Conservation (phyloP, 2,329 filamentous ascomycete genomes). For the Stemphylium vesicarium region DNA sequence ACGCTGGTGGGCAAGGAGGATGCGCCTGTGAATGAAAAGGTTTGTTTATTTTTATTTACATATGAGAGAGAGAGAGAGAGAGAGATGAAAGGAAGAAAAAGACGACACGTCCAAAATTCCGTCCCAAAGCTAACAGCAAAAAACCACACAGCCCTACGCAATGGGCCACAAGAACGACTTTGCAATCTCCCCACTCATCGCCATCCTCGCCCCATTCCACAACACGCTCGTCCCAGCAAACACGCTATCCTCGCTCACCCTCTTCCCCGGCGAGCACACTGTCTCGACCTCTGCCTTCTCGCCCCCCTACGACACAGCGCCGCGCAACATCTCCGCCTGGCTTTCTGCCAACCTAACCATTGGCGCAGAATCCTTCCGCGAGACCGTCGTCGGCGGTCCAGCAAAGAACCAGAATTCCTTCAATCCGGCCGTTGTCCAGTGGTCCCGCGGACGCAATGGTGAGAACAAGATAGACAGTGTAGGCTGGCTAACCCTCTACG, state of each 20-base stretch:
- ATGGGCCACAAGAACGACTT: slow-evolving; percentile 67
- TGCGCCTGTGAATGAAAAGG: slow-evolving; percentile 44
- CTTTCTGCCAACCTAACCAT: slow-evolving; percentile 64
- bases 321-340: slow-evolving; percentile 67
- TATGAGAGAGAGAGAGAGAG: no score
- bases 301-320: slow-evolving; percentile 63
- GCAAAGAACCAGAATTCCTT: slow-evolving; percentile 60
- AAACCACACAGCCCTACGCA: slow-evolving; percentile 52
- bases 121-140: neutral
- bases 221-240: slow-evolving; percentile 54
- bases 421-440: slow-evolving; percentile 67
- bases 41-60: slow-evolving; percentile 10
- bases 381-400: slow-evolving; percentile 63
- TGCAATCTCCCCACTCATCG: slow-evolving; percentile 63
- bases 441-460: slow-evolving; percentile 51
- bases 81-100: no score
- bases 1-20: slow-evolving; percentile 59
- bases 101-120: neutral
- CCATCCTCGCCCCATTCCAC: slow-evolving; percentile 61
- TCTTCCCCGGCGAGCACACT: slow-evolving; percentile 61
- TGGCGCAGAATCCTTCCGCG: slow-evolving; percentile 64
- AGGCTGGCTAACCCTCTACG: slow-evolving; percentile 39
- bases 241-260: slow-evolving; percentile 49
- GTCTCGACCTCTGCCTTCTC: slow-evolving; percentile 62
- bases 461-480: slow-evolving; percentile 37